Conservation (phyloP, 1,284 basidiomycete genomes). For the Trametes polyzona region DNA sequence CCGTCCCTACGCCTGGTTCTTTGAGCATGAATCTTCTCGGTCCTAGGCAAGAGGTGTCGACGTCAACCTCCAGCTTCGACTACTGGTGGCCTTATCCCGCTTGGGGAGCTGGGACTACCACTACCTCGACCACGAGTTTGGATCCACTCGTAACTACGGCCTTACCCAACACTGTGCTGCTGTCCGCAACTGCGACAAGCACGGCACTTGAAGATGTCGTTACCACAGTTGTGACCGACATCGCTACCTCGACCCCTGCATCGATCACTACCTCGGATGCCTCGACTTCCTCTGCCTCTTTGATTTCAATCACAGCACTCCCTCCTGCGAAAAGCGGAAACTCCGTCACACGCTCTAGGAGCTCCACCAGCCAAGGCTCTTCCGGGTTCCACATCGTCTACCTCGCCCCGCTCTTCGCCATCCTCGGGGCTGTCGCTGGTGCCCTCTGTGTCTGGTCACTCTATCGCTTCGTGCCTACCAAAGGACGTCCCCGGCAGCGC, state of each 20-base stretch:
- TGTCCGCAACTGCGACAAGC: background rate
- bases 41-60: conserved; percentile 8
- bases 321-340: conserved; percentile 38
- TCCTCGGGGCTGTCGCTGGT: conserved; percentile 42
- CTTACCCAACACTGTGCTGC: background rate
- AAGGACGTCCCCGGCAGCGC: conserved; percentile 8
- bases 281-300: conserved; percentile 13
- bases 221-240: conserved; percentile 3
- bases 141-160: background rate
- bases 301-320: conserved; percentile 42
- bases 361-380: conserved; percentile 6
- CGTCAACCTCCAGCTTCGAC: conserved; percentile 24
- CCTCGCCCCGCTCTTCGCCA: conserved; percentile 45
- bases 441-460: conserved; percentile 32
- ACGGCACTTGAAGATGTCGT: background rate
- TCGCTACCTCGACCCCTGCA: background rate
- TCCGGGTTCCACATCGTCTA: conserved; percentile 39
- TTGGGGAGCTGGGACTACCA: conserved; percentile 18
- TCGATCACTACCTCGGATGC: conserved; percentile 8
- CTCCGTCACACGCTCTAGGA: conserved; percentile 31
- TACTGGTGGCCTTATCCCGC: conserved; percentile 33
- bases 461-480: conserved; percentile 28
- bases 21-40: background rate
- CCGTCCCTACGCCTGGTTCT: background rate
- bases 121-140: background rate